A percentile compares a stretch with the other conserved stretches of the same genome.
phyloP scores from a whole-genome alignment of 176 grass and related monocot species.

The Raddia guianensis region DNA sequence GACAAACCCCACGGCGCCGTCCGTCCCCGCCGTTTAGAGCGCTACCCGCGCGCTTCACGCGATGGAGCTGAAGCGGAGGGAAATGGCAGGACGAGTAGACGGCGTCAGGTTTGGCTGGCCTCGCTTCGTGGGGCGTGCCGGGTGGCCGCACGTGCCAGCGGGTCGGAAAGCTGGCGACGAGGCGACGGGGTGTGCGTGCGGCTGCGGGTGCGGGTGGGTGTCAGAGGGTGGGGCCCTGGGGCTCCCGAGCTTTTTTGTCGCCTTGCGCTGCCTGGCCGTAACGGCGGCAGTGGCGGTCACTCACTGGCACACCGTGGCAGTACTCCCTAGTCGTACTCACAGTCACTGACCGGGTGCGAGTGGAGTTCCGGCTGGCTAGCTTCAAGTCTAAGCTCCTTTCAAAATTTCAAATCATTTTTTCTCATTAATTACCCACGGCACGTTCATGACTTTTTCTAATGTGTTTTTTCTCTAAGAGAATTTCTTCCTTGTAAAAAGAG shows the following conservation, averaged over 20 bases:
- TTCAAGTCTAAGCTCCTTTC: too few species aligned
- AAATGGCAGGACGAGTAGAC: neutral
- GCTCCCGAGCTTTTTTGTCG: neutral
- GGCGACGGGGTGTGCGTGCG: neutral
- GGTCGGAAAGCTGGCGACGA: neutral
- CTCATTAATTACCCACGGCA: too few species aligned
- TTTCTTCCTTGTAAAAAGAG: too few species aligned
- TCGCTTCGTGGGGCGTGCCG: neutral
- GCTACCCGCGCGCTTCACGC: too few species aligned
- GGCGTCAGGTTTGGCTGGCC: neutral
- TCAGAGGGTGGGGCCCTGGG: neutral
- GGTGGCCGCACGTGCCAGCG: constrained; percentile 19
- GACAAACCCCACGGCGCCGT: constrained; percentile 16
- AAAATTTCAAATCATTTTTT: too few species aligned
- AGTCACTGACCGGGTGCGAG: too few species aligned
- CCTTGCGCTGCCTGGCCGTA: neutral
- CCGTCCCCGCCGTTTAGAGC: neutral
- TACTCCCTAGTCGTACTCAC: neutral
- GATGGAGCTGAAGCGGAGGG: too few species aligned
- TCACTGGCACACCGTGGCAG: too few species aligned
- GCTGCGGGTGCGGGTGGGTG: neutral
- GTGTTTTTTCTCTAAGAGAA: too few species aligned
- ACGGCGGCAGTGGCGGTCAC: neutral
- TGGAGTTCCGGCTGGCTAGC: too few species aligned
- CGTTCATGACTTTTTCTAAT: too few species aligned